Percentiles rank a stretch among this genome's conserved stretches.
Evolutionary conservation across 2,329 filamentous ascomycete species (phyloP).

Genomic region (Domatiomyces catenatus): DNA sequence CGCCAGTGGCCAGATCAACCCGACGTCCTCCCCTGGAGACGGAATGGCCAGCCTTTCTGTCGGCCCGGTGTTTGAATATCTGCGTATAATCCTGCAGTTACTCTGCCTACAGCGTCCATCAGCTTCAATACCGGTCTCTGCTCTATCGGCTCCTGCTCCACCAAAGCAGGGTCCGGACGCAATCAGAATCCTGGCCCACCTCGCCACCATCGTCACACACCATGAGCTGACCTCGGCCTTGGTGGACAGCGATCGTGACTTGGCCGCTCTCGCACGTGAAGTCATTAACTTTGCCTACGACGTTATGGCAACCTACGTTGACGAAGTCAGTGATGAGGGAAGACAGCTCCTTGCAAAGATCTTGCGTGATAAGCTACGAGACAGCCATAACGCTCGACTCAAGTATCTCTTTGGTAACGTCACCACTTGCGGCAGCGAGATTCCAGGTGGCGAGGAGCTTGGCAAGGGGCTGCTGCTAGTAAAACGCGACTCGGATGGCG

Average conservation of each 20-base stretch:
- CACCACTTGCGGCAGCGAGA: slow-evolving; percentile 9
- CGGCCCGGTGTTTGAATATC: slow-evolving; percentile 5
- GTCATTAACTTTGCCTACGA: slow-evolving; percentile 25
- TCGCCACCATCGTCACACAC: slow-evolving; percentile 19
- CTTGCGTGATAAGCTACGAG: slow-evolving; percentile 23
- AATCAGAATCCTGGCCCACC: slow-evolving; percentile 15
- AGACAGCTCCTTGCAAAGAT: slow-evolving; percentile 28
- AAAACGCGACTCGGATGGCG: slow-evolving; percentile 11
- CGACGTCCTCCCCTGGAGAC: neutral
- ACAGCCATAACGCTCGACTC: slow-evolving; percentile 2
- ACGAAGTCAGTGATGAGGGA: slow-evolving; percentile 30
- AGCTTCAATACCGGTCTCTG: neutral
- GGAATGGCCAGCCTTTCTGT: neutral
- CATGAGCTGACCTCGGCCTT: slow-evolving; percentile 19
- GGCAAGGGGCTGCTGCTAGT: slow-evolving; percentile 13
- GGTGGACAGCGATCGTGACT: neutral
- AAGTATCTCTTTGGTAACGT: slow-evolving; percentile 14
- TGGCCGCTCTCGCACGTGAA: slow-evolving; percentile 2
- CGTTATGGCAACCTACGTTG: slow-evolving; percentile 29
- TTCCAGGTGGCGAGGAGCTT: slow-evolving; percentile 7
- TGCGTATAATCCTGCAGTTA: slow-evolving; percentile 12
- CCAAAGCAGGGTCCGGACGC: slow-evolving; percentile 13
- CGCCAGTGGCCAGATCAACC: neutral
- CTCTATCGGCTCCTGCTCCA: slow-evolving; percentile 3
- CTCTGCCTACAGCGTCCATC: slow-evolving; percentile 10